Evolutionary conservation across 108 stramenopile genomes (phyloP), one percentile per base, ranked within the genome.

Genomic region (Poteriospumella lacustris): DNA sequence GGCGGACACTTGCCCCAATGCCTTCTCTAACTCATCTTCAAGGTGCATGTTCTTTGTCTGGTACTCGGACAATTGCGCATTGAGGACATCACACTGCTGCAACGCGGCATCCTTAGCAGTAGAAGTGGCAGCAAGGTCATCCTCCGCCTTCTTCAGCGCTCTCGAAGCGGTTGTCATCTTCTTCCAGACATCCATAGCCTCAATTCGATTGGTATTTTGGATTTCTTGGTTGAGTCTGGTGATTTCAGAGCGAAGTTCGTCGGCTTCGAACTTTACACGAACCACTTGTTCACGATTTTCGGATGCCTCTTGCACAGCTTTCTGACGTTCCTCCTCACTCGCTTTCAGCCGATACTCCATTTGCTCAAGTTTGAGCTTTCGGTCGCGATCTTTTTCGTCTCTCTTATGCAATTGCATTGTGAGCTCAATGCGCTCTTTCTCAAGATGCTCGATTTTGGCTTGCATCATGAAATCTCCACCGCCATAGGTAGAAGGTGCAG

Each of bases 331-430:
- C 41, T 44, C 47, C 41, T 73, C 70, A 12, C 9, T 19, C 3
- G 9, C 9, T 24, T 26, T 56, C 12, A 73, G 5, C 36, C 33
- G 26, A 26, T 5, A n/a, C 41, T 73, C 70, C 28, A 73, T 39
- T 29, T 39, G 31, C 15, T 52, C 43, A 5, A 52, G 12, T 42
- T 56, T 73, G 5, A 56, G 44, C 36, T 39, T 42, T 5, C 43
- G 15, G 19, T 15, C 36, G 9, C 70, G 12, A 26, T 73, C 70
- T 33, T 73, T 73, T 38, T 73, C 70, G 31, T 73, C 70, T 73
- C 24, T 73, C 5, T 28, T 5, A 26, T 73, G 43, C 9, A 73
- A 31, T 42, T 73, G 70, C 47, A 73, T 26, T 5, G 70, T 73
- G 40, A 73, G 28, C 70, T 73, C 70, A 52, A 44, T 19, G 26